Base-by-base conservation (phyloP, 2,329 filamentous ascomycete genomes). In the Fusarium goolgardi region DNA sequence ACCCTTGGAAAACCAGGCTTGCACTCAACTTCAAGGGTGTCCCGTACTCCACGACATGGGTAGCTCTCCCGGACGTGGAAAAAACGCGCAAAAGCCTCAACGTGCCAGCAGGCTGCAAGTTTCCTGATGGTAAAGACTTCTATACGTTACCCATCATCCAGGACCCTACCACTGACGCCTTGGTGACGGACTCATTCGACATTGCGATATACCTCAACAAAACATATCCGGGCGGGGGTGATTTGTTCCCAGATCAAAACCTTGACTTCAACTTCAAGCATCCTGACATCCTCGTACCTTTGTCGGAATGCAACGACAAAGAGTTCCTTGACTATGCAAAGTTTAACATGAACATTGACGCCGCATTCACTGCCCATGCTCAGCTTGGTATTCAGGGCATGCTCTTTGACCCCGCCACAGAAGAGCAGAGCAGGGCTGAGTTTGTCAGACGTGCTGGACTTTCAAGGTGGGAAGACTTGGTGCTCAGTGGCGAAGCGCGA, bases 111-210 rank as follows among this genome's bases (percentile, higher is more conserved):
- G 80, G 79, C 21, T 86, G 88, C 71, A 85, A 84, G 61, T 83
- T 84, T 57, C 80, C 80, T 64, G 83, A 90, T 68, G 87, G 87
- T 41, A 79, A 77, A 34, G 85, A 88, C 70, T 90, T 82, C 77
- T 81, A 82, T 76, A 91, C 88, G 3, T 81, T 91, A 0, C 88
- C 89, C 3, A 80, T 90, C 41, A 74, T 90, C 23, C 69, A 78
- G 1, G 85, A 90, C 51, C 73, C 78, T 0, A 56, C 70, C 20
- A 83, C 81, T 0, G 72, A 71, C 7, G 60, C 75, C 1, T 51
- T 79, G 0, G 56, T 90, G 4, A 88, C 88, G 7, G 89, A 91
- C 76, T 87, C 87, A 4, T 89, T 90, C 71, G 88, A 90, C 53
- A 91, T 91, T 62, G 89, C 88, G 9, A 76, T 83, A 27, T 85